Base-by-base conservation (phyloP, 2,329 filamentous ascomycete genomes). In the Fusarium bactridioides region DNA sequence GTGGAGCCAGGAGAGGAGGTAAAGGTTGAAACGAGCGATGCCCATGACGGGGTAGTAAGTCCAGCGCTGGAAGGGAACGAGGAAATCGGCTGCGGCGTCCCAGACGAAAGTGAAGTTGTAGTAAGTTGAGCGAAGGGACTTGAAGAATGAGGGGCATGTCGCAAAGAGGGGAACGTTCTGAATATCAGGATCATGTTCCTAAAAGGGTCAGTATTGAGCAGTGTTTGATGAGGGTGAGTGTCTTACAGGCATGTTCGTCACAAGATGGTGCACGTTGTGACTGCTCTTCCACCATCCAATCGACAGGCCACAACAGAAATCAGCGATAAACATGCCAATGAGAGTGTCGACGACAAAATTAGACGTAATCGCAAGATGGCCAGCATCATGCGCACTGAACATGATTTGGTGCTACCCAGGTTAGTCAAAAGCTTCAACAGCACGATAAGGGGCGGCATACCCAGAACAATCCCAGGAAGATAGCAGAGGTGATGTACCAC, bases 1-100 rank as follows among this genome's bases (percentile, higher is more conserved):
- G 78, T 92, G 90, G 21, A 86, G 81, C 90, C 90, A 92, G 9
- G 89, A 91, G 16, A 93, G 85, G 23, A 90, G 80, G 80, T 93
- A 93, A 4, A 93, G 86, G 78, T 93, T 93, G 87, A 93, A 93
- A 67, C 91, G 90, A 7, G 90, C 91, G 61, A 93, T 83, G 67
- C 83, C 84, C 83, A 93, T 89, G 76, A 92, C 80, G 3, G 90
- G 89, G 78, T 93, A 93, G 83, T 93, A 93, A 0, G 89, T 88
- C 80, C 88, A 92, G 59, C 88, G 83, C 78, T 93, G 91, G 77
- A 86, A 88, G 12, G 84, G 85, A 10, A 93, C 83, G 60, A 91
- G 77, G 67, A 90, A 79, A 70, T 90, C 87, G 50, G 90, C 89
- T 21, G 84, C 84, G 11, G 85, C 83, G 77, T 93, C 90, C 83